Conservation (phyloP, 805 yeast species). For the Saccharomycopsis selenospora region DNA sequence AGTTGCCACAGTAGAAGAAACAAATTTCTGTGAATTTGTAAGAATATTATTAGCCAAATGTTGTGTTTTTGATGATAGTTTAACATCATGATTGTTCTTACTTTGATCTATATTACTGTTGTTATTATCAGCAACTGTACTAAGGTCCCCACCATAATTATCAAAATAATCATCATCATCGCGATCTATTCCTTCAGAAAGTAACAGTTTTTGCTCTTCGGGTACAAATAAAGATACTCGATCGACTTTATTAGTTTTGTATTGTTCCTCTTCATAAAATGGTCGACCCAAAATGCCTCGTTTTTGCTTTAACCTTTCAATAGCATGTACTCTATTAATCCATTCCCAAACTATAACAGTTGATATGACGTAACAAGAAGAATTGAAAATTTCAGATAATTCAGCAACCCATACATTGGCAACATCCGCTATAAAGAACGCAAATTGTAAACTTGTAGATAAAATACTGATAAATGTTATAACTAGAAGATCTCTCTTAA, state of each 20-base stretch:
- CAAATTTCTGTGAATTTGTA: constrained; percentile 1
- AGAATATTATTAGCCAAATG: constrained; percentile 20
- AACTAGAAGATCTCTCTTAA: constrained; percentile 43
- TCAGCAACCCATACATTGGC: constrained; percentile 70
- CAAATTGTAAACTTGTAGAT: constrained; percentile 53
- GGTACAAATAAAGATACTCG: constrained; percentile 16
- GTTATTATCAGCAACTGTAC: constrained; percentile 14
- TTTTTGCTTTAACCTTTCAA: constrained; percentile 54
- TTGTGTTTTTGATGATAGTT: neutral
- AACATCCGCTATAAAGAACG: constrained; percentile 69
- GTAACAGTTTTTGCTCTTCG: constrained; percentile 9
- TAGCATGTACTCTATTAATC: constrained; percentile 56
- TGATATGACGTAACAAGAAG: constrained; percentile 62
- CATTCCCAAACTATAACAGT: constrained; percentile 83
- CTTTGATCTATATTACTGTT: constrained; percentile 7
- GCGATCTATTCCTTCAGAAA: neutral
- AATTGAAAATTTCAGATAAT: constrained; percentile 64
- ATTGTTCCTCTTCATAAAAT: constrained; percentile 58
- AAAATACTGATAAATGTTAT: constrained; percentile 50
- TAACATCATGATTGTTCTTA: constrained; percentile 3
- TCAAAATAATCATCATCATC: constrained; percentile 19
- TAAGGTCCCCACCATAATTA: constrained; percentile 23
- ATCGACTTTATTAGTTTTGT: constrained; percentile 17
- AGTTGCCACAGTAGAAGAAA: constrained; percentile 17
- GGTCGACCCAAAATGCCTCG: constrained; percentile 71